Conservation (phyloP, 345 rosid species). For the Eucalyptus sideroxylon region DNA sequence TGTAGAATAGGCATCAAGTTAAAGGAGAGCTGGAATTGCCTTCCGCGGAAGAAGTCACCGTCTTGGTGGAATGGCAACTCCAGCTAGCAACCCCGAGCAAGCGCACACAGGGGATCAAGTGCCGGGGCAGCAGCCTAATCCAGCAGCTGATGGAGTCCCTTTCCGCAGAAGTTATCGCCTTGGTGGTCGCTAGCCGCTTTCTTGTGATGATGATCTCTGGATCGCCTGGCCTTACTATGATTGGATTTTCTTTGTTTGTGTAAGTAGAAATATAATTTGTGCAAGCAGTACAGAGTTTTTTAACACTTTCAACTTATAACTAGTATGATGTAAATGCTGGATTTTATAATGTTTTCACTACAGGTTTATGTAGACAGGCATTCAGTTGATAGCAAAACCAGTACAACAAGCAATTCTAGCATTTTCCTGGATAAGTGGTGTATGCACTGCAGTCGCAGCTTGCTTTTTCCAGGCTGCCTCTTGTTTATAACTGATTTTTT, state of each 20-base stretch:
- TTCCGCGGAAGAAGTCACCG: slow-evolving; percentile 43
- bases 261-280: not conserved
- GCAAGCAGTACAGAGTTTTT: not conserved
- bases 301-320: not conserved
- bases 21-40: slow-evolving; percentile 18
- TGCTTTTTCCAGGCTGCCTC: not conserved
- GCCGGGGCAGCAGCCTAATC: not conserved
- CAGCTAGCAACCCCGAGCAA: not conserved
- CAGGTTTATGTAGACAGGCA: not conserved
- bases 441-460: not conserved
- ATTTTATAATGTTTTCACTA: not conserved
- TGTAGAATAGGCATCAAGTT: no score
- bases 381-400: not conserved
- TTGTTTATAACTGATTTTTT: not conserved
- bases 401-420: not conserved
- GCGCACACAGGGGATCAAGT: not conserved
- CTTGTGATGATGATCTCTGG: not conserved
- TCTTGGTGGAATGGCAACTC: not conserved
- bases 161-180: not conserved
- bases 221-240: not conserved
- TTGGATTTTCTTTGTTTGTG: not conserved
- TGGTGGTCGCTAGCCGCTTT: not conserved
- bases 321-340: not conserved
- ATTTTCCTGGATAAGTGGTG: not conserved
- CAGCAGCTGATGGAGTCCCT: not conserved